Base-by-base conservation (phyloP, 2,329 filamentous ascomycete genomes). In the Trichophyton benhamiae region DNA sequence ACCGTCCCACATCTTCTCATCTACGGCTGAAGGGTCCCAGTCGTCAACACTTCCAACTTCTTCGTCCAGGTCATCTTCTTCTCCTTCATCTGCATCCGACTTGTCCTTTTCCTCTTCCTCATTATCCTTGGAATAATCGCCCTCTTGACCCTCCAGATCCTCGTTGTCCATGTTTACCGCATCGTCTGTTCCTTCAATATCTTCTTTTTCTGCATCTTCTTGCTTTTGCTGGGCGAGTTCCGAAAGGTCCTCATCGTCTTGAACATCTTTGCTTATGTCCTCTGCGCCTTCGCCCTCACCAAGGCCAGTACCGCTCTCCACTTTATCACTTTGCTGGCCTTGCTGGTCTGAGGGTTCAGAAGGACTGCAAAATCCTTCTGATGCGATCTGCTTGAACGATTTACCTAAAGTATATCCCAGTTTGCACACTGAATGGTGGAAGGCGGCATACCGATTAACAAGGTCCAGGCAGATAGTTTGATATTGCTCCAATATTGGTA, bases 1-100 rank as follows among this genome's bases (percentile, higher is more conserved):
- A 44, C 91, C 91, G 74, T 99, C 91, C 94, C 94, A 99, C 83
- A 97, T 91, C 79, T 97, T 99, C 77, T 99, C 95, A 71, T 99
- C 95, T 0, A 97, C 88, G 20, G 92, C 89, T 15, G 85, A 88
- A 11, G 90, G 87, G 67, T 96, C 92, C 48, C 96, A 79, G 68
- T 95, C 90, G 75, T 96, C 89, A 9, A 97, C 91, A 68, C 91
- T 88, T 0, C 91, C 94, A 3, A 88, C 83, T 74, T 97, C 90
- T 68, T 96, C 91, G 66, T 96, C 91, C 71, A 95, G 86, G 8
- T 86, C 79, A 59, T 86, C 82, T 46, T 82, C 82, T 1, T 82
- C 82, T 17, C 84, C 83, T 22, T 83, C 83, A 1, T 82, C 81
- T 15, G 81, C 83, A 1, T 82, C 81, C 13, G 81, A 83, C 7